A percentile compares a stretch with the other conserved stretches of the same genome.
phyloP scores from a whole-genome alignment of 163 green algal genomes.

The Botryococcus braunii region DNA sequence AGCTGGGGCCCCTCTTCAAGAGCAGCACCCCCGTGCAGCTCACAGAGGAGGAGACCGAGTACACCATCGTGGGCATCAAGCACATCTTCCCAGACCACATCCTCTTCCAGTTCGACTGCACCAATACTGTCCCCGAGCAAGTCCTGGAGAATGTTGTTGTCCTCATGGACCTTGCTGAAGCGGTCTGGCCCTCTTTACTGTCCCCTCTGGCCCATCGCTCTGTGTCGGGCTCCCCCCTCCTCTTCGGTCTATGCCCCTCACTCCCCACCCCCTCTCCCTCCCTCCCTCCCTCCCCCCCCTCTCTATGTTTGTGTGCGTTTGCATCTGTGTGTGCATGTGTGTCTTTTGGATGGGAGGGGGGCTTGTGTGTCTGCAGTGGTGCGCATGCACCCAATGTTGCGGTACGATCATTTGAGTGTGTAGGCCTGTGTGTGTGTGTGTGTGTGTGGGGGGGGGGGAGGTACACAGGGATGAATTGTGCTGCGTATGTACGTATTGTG shows the following conservation, averaged over 20 bases:
- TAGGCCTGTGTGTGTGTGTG: no score
- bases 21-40: conserved; percentile 58
- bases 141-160: conserved; percentile 85
- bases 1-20: conserved; percentile 79
- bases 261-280: no score
- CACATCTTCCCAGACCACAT: conserved; percentile 81
- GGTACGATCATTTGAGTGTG: no score
- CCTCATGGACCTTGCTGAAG: conserved; percentile 78
- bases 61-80: conserved; percentile 83
- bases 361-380: no score
- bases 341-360: no score
- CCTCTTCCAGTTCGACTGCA: conserved; percentile 95
- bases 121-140: conserved; percentile 96
- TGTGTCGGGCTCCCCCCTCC: no score
- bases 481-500: no score
- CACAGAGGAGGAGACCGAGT: conserved; percentile 98
- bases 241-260: no score
- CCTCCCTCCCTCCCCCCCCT: not conserved
- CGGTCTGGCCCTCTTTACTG: conserved; percentile 29
- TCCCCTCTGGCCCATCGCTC: not conserved
- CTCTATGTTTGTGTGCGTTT: not conserved
- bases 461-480: no score
- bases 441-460: no score
- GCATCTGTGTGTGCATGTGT: not conserved
- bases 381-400: no score